These are phyloP conservation scores for Didymella keratinophila DNA, from an alignment of 2,329 filamentous ascomycete species.

Conservation along the genomic window DNA sequence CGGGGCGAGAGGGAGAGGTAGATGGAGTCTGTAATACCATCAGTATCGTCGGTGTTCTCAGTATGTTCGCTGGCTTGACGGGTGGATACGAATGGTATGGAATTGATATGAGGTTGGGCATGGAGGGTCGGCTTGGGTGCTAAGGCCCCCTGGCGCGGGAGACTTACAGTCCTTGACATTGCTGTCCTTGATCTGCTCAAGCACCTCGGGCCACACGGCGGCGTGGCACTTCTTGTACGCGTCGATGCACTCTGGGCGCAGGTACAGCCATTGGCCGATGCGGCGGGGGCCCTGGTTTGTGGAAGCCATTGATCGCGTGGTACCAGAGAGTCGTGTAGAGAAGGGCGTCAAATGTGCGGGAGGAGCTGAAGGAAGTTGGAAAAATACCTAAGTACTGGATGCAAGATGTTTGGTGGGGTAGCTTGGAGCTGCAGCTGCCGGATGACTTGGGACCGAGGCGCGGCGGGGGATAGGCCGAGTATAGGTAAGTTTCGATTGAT, in stretches of 20 bases:
- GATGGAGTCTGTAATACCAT: conserved; percentile 51
- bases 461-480: not conserved
- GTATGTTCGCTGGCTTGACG: too few species aligned
- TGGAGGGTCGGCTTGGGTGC: too few species aligned
- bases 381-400: too few species aligned
- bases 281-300: conserved; percentile 52
- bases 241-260: conserved; percentile 70
- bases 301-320: not conserved
- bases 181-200: conserved; percentile 77
- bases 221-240: conserved; percentile 79
- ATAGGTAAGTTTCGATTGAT: not conserved
- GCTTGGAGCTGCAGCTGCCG: conserved; percentile 10
- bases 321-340: too few species aligned
- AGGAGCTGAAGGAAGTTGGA: too few species aligned
- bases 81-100: too few species aligned
- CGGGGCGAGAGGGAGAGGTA: conserved; percentile 70
- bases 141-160: too few species aligned
- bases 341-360: too few species aligned
- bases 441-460: conserved; percentile 13
- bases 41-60: too few species aligned
- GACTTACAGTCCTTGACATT: conserved; percentile 71
- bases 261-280: conserved; percentile 75
- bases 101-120: too few species aligned
- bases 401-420: conserved; percentile 11
- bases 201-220: conserved; percentile 78